These are phyloP conservation scores for Dendrobium officinale DNA, from an alignment of 106 monocot species.

Conservation along the genomic window DNA sequence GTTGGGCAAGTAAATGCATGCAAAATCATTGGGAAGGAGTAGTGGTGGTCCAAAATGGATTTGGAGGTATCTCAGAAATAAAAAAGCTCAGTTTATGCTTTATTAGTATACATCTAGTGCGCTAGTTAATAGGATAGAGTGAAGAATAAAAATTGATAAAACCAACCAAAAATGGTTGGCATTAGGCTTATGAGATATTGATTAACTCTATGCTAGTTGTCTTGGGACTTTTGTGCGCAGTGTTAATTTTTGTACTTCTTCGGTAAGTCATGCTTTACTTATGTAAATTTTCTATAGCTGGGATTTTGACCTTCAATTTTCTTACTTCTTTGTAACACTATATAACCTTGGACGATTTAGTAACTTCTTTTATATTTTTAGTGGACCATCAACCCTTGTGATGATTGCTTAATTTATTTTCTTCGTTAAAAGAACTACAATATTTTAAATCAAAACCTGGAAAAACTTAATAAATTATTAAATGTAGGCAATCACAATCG, in stretches of 20 bases:
- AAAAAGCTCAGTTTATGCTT: not conserved
- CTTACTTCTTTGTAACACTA: not conserved
- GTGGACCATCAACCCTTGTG: not conserved
- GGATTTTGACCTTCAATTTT: not conserved
- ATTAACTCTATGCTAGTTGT: not conserved
- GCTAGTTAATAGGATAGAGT: not conserved
- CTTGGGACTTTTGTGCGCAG: not conserved
- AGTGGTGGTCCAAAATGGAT: not conserved
- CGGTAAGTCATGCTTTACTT: not conserved
- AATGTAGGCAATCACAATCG: too few relatives aligned
- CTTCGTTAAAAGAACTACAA: not conserved
- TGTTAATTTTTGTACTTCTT: not conserved
- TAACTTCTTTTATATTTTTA: not conserved
- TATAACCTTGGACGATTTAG: not conserved
- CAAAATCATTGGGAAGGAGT: not conserved
- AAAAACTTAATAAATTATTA: not conserved
- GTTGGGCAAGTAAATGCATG: not conserved
- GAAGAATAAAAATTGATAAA: not conserved
- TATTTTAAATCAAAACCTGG: not conserved
- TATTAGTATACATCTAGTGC: not conserved
- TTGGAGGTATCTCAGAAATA: not conserved
- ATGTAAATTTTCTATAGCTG: not conserved
- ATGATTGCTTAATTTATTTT: not conserved
- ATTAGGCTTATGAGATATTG: not conserved
- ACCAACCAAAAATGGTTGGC: not conserved